These are phyloP conservation scores for Amaranthus tricolor DNA, from an alignment of 179 eudicot genomes.

Conservation along the genomic window DNA sequence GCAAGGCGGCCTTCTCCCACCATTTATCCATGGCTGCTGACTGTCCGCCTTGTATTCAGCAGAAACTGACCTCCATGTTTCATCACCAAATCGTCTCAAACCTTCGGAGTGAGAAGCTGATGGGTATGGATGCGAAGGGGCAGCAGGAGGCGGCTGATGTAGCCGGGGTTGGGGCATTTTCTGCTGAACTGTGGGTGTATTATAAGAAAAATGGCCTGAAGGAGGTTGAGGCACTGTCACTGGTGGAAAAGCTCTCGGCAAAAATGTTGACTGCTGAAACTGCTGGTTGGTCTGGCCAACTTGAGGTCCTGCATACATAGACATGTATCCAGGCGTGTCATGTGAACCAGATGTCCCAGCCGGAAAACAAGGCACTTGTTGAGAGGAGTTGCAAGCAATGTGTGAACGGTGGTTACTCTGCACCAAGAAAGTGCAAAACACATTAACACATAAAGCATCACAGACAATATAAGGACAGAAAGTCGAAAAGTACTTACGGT, in stretches of 20 bases:
- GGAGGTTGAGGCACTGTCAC: conserved; percentile 44
- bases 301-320: conserved; percentile 43
- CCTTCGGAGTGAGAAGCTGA: conserved; percentile 52
- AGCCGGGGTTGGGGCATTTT: conserved; percentile 56
- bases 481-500: conserved; percentile 35
- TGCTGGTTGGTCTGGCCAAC: conserved; percentile 60
- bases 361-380: conserved; percentile 56
- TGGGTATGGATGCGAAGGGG: conserved; percentile 46
- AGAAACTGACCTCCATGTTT: conserved; percentile 59
- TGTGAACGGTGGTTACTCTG: conserved; percentile 56
- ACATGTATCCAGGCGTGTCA: conserved; percentile 36
- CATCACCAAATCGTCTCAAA: conserved; percentile 51
- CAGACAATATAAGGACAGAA: conserved; percentile 2
- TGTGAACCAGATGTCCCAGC: conserved; percentile 38
- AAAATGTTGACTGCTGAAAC: conserved; percentile 44
- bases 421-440: conserved; percentile 10
- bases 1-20: conserved; percentile 48
- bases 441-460: conserved; percentile 8
- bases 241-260: conserved; percentile 52
- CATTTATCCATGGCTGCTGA: conserved; percentile 56
- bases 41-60: conserved; percentile 53
- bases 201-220: conserved; percentile 46
- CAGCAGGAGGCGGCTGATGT: conserved; percentile 40
- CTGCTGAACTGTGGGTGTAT: conserved; percentile 54
- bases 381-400: conserved; percentile 39